A percentile compares a stretch with the other conserved stretches of the same genome.
phyloP scores from a whole-genome alignment of 306 rosid genomes.

The Acmispon strigosus region DNA sequence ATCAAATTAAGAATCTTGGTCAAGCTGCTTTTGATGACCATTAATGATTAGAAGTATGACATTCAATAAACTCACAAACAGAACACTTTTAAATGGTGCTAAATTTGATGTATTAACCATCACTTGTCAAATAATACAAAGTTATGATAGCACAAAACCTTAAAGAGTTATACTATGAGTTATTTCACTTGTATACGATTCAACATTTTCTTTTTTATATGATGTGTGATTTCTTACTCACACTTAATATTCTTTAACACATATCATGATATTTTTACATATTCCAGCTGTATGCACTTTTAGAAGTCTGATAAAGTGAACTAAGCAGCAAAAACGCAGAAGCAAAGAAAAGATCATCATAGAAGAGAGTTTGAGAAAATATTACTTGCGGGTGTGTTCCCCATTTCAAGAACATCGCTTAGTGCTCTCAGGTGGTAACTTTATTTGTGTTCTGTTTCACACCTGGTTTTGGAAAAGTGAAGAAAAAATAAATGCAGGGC shows the following conservation, averaged over 20 bases:
- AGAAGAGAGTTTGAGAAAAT: neutral
- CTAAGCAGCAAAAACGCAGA: neutral
- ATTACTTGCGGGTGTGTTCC: constrained; percentile 12
- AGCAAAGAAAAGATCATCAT: constrained; percentile 6
- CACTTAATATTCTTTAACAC: too few species aligned
- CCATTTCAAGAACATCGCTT: neutral
- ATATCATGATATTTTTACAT: neutral
- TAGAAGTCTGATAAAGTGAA: constrained; percentile 2
- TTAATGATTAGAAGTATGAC: neutral
- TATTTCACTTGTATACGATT: too few species aligned
- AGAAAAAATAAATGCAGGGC: neutral
- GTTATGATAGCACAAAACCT: too few species aligned
- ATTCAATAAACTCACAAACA: neutral
- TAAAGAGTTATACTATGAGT: too few species aligned
- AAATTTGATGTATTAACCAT: neutral
- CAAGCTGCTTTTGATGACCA: neutral
- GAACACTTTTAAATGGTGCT: neutral
- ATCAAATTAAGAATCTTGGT: neutral
- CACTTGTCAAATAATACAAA: neutral
- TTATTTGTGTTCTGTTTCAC: constrained; percentile 13
- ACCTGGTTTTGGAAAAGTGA: neutral
- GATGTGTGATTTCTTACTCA: too few species aligned
- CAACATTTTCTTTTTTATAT: too few species aligned
- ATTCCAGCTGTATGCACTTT: neutral
- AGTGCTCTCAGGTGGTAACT: neutral